Conservation (phyloP, 2,329 filamentous ascomycete species). For the Alternaria tenuissima region DNA sequence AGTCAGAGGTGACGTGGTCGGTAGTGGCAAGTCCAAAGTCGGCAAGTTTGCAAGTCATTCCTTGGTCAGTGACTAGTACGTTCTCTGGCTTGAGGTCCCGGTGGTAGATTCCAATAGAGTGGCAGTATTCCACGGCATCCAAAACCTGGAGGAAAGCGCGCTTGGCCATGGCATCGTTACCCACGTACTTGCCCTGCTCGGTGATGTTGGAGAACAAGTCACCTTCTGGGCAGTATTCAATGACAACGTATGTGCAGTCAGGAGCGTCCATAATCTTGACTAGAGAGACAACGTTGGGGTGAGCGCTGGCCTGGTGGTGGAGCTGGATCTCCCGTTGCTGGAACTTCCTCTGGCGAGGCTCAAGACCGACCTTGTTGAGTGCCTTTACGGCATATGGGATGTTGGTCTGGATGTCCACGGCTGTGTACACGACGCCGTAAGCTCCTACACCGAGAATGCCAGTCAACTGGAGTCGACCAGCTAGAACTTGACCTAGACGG, state of each 20-base stretch:
- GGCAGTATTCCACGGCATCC: conserved; percentile 96
- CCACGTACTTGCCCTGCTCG: conserved; percentile 89
- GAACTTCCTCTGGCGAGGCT: conserved; percentile 85
- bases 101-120: conserved; percentile 93
- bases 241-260: conserved; percentile 94
- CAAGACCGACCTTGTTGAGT: conserved; percentile 91
- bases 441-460: conserved; percentile 90
- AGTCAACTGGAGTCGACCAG: conserved; percentile 82
- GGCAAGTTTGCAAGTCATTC: conserved; percentile 90
- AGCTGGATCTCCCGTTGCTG: conserved; percentile 92
- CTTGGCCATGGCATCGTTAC: conserved; percentile 88
- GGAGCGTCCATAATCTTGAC: conserved; percentile 89
- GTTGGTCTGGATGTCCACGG: conserved; percentile 81
- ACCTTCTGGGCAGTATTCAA: conserved; percentile 97
- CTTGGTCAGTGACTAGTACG: conserved; percentile 87
- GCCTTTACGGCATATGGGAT: conserved; percentile 94
- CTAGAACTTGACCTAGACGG: conserved; percentile 83
- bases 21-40: conserved; percentile 96
- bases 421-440: conserved; percentile 95
- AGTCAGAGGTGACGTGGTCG: conserved; percentile 85
- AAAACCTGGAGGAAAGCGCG: conserved; percentile 92
- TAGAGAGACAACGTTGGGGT: conserved; percentile 93
- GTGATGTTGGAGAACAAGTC: conserved; percentile 98
- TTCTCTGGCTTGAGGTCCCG: conserved; percentile 98
- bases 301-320: conserved; percentile 86